These are phyloP conservation scores for Kluyveromyces starmeri DNA, from an alignment of 805 yeast genomes.

Conservation along the genomic window DNA sequence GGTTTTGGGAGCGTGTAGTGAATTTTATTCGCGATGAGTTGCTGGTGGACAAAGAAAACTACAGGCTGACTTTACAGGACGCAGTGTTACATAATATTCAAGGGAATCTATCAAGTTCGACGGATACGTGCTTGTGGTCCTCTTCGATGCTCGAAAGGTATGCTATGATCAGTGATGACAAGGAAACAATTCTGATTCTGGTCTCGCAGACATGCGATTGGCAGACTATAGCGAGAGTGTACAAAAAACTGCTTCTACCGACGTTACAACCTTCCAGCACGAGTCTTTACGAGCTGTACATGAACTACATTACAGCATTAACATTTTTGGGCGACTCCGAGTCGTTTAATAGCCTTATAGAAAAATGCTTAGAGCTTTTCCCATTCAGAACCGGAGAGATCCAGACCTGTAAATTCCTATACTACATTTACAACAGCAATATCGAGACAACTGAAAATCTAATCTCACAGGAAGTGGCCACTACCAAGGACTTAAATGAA, in stretches of 20 bases:
- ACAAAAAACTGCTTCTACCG: conserved; percentile 9
- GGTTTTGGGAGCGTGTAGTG: conserved; percentile 21
- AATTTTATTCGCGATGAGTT: conserved; percentile 14
- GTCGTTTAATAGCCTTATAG: conserved; percentile 16
- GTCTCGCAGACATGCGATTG: conserved; percentile 17
- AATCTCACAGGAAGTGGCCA: conserved; percentile 40
- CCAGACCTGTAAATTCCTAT: conserved; percentile 36
- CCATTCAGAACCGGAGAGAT: conserved; percentile 54
- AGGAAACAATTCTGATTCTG: conserved; percentile 7
- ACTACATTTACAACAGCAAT: conserved; percentile 18
- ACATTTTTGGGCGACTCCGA: conserved; percentile 1
- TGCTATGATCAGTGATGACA: conserved; percentile 14
- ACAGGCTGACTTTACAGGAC: conserved; percentile 6
- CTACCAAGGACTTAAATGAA: conserved; percentile 46
- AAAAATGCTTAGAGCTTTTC: conserved; percentile 33
- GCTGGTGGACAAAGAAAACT: conserved; percentile 11
- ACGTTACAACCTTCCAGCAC: conserved; percentile 2
- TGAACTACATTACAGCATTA: conserved; percentile 4
- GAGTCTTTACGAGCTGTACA: conserved; percentile 5
- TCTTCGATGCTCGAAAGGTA: conserved; percentile 19
- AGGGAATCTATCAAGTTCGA: background rate
- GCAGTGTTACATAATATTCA: background rate
- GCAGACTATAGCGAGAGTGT: conserved; percentile 9
- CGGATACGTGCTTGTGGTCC: conserved; percentile 17
- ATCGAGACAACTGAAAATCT: conserved; percentile 33